Evolutionary conservation across 805 yeast species (phyloP).

Genomic region (Wickerhamomyces mucosus): DNA sequence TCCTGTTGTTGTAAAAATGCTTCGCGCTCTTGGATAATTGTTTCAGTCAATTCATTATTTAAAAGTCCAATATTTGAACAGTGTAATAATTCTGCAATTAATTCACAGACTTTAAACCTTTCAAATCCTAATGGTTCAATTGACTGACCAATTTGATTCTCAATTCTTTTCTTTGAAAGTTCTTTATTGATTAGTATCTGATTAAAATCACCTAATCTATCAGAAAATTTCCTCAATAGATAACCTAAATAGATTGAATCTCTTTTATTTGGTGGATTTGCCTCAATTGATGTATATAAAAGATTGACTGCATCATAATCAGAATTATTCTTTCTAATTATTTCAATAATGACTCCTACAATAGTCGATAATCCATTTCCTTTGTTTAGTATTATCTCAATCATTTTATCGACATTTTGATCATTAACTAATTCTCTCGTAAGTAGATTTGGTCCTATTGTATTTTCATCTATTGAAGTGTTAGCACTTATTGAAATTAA

Average conservation of each 20-base stretch:
- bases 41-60: conserved; percentile 67
- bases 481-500: conserved; percentile 92
- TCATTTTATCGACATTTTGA: conserved; percentile 48
- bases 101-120: conserved; percentile 84
- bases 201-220: conserved; percentile 47
- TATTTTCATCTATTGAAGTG: conserved; percentile 63
- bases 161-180: conserved; percentile 21
- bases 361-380: conserved; percentile 85
- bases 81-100: conserved; percentile 88
- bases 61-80: conserved; percentile 92
- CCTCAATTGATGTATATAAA: conserved; percentile 59
- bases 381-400: conserved; percentile 54
- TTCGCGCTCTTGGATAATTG: conserved; percentile 63
- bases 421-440: conserved; percentile 81
- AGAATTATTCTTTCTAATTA: conserved; percentile 89
- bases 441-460: conserved; percentile 89
- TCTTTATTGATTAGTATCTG: conserved; percentile 27
- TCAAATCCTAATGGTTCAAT: conserved; percentile 88
- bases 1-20: conserved; percentile 34
- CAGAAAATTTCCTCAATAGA: conserved; percentile 64
- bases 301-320: conserved; percentile 88
- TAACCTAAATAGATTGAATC: conserved; percentile 90
- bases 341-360: conserved; percentile 87
- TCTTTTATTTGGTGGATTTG: conserved; percentile 80
- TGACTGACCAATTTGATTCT: conserved; percentile 39